Conservation (phyloP, 1,284 basidiomycete genomes). For the Ceratobasidium sp. region DNA sequence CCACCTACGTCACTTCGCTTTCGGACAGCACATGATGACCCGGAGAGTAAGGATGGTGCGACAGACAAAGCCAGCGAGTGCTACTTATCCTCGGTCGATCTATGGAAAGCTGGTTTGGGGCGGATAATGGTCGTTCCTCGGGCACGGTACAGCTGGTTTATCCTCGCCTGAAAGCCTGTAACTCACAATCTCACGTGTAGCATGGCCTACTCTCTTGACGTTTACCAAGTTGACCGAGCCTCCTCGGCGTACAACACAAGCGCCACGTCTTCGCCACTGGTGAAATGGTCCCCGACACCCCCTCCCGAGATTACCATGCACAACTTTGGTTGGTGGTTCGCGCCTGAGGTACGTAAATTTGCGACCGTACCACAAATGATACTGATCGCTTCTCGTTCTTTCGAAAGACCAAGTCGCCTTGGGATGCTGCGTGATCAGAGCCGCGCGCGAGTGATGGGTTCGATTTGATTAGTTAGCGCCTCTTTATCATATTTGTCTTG, state of each 20-base stretch:
- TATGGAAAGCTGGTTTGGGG: slow-evolving; percentile 56
- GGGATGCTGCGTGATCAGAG: slow-evolving; percentile 22
- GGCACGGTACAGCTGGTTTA: slow-evolving; percentile 44
- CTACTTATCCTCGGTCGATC: slow-evolving; percentile 56
- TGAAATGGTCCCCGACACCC: slow-evolving; percentile 24
- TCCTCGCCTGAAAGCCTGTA: not conserved
- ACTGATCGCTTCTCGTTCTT: not conserved
- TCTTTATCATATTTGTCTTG: not conserved
- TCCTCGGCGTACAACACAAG: slow-evolving; percentile 19
- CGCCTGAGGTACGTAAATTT: slow-evolving; percentile 19
- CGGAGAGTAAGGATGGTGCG: slow-evolving; percentile 43
- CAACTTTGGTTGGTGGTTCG: slow-evolving; percentile 23
- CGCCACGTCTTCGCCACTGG: not conserved
- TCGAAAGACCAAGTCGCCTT: slow-evolving; percentile 6
- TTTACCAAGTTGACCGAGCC: slow-evolving; percentile 23
- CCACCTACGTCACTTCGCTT: slow-evolving; percentile 46
- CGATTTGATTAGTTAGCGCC: not conserved
- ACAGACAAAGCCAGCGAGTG: slow-evolving; percentile 54
- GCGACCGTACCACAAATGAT: not conserved
- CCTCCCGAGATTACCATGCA: slow-evolving; percentile 10
- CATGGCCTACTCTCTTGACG: slow-evolving; percentile 20
- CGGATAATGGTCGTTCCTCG: slow-evolving; percentile 53
- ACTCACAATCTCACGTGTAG: not conserved
- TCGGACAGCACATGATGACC: slow-evolving; percentile 46
- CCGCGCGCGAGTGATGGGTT: not conserved